Evolutionary conservation across 805 yeast genomes (phyloP).

Genomic region (Millerozyma acaciae): DNA sequence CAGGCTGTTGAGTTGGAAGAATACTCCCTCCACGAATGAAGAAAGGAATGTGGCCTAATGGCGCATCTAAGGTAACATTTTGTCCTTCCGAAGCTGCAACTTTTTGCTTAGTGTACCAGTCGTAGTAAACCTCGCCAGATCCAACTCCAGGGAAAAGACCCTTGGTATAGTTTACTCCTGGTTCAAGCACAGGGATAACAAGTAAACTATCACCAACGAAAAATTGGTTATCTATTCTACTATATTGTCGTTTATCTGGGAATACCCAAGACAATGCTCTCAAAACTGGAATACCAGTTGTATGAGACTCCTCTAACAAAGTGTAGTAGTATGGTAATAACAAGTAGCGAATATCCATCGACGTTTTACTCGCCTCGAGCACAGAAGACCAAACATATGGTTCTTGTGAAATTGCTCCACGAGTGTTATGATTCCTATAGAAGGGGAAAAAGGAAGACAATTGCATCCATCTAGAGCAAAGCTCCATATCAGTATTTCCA

Average conservation of each 20-base stretch:
- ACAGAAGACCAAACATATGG: slow-evolving; percentile 28
- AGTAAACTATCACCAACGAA: slow-evolving; percentile 23
- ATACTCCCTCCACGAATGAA: slow-evolving; percentile 21
- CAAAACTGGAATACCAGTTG: slow-evolving; percentile 19
- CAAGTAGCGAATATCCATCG: slow-evolving; percentile 35
- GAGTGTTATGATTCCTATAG: slow-evolving; percentile 27
- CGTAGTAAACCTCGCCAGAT: slow-evolving; percentile 19
- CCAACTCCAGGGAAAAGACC: slow-evolving; percentile 21
- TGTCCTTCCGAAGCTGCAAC: slow-evolving; percentile 14
- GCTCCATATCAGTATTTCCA: slow-evolving; percentile 21
- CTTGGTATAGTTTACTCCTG: slow-evolving; percentile 15
- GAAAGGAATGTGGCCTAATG: slow-evolving; percentile 23
- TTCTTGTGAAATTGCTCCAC: slow-evolving; percentile 24
- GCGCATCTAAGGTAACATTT: slow-evolving; percentile 21
- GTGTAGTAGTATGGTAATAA: slow-evolving; percentile 25
- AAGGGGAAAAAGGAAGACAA: slow-evolving; percentile 32
- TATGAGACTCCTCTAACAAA: slow-evolving; percentile 19
- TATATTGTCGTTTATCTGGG: slow-evolving; percentile 14
- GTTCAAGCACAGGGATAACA: slow-evolving; percentile 24
- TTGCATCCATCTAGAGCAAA: slow-evolving; percentile 31
- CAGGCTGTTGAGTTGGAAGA: slow-evolving; percentile 21
- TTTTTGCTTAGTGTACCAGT: slow-evolving; percentile 19
- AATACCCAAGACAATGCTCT: slow-evolving; percentile 21
- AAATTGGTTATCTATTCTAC: slow-evolving; percentile 19
- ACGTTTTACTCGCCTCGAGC: slow-evolving; percentile 20